Evolutionary conservation across 306 rosid species (phyloP).

Genomic region (Sesbania bispinosa): DNA sequence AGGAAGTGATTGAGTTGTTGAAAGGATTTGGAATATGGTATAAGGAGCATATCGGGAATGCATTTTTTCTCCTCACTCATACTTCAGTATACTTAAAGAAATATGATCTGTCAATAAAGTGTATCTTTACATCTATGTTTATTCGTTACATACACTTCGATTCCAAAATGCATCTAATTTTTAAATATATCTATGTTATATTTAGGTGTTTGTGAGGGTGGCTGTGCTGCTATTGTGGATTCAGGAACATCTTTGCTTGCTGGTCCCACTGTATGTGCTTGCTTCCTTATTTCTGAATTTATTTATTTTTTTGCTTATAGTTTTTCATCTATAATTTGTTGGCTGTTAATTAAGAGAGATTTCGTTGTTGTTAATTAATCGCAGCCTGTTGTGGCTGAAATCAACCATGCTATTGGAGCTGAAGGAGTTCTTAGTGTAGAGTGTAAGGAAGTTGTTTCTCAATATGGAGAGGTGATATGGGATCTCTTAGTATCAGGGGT

Average conservation of each 20-base stretch:
- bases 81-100: background rate
- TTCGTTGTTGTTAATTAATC: conserved; percentile 1
- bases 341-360: no score
- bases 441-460: conserved; percentile 69
- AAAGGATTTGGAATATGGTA: conserved; percentile 4
- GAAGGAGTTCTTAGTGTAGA: conserved; percentile 79
- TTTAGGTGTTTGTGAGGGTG: conserved; percentile 71
- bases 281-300: conserved; percentile 19
- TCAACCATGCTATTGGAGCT: conserved; percentile 92
- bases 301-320: background rate
- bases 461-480: conserved; percentile 85
- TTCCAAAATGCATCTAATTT: conserved; percentile 9
- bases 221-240: conserved; percentile 86
- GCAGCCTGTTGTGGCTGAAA: conserved; percentile 67
- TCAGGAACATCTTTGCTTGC: conserved; percentile 88
- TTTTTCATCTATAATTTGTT: background rate
- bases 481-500: conserved; percentile 80
- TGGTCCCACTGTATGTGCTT: conserved; percentile 76
- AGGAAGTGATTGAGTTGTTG: background rate
- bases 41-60: background rate
- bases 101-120: background rate
- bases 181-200: conserved; percentile 12
- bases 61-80: background rate
- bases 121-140: background rate
- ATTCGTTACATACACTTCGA: background rate